Conservation (phyloP, 148 eudicot species). For the Cornus florida region DNA sequence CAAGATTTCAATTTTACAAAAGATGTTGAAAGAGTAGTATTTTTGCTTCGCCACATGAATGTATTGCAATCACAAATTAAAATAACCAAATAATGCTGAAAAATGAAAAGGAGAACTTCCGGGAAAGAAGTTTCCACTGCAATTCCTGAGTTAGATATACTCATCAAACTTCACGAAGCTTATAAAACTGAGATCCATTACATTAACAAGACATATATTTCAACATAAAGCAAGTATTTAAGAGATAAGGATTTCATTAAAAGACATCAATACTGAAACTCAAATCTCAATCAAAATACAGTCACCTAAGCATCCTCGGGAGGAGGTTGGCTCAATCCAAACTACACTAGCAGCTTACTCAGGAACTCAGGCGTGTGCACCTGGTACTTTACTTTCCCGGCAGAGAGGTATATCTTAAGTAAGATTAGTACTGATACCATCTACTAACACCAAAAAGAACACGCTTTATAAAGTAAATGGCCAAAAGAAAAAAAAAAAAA, state of each 20-base stretch:
- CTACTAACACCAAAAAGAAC: no score
- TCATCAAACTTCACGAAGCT: background rate
- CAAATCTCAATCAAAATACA: background rate
- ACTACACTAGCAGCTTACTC: constrained; percentile 62
- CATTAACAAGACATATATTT: background rate
- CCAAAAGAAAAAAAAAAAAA: no score
- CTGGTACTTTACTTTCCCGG: constrained; percentile 85
- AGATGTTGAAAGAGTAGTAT: no score
- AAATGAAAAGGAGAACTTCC: no score
- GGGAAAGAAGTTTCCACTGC: no score
- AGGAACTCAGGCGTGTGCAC: constrained; percentile 74
- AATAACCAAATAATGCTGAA: no score
- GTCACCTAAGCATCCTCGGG: constrained; percentile 42
- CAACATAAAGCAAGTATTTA: background rate
- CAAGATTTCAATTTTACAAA: no score
- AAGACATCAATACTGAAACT: background rate
- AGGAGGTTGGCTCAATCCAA: constrained; percentile 79
- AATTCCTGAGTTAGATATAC: no score
- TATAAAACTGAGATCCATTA: background rate
- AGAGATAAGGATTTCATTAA: no score
- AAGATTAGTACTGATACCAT: constrained; percentile 89
- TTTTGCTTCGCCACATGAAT: no score
- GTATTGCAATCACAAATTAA: no score
- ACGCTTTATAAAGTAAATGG: no score
- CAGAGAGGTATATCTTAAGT: constrained; percentile 70